Evolutionary conservation across 2,329 filamentous ascomycete species (phyloP).

Genomic region (Hypoxylon sp.): DNA sequence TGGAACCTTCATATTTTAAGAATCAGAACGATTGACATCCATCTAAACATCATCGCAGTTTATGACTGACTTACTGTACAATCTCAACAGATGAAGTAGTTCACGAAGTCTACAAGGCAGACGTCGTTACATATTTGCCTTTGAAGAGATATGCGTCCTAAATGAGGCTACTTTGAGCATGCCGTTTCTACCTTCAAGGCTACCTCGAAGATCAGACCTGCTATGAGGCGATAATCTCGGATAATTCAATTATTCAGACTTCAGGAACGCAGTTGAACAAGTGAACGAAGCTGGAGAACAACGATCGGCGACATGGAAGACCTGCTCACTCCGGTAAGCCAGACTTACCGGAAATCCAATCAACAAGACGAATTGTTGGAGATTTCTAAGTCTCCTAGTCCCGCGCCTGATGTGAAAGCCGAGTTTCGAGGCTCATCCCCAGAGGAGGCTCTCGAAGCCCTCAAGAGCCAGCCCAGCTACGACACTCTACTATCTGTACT

Average conservation of each 20-base stretch:
- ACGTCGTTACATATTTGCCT: background rate
- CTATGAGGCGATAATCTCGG: background rate
- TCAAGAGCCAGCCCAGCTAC: slow-evolving; percentile 73
- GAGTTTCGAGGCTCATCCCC: slow-evolving; percentile 50
- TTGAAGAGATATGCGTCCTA: background rate
- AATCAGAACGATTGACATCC: background rate
- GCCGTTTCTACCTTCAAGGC: background rate
- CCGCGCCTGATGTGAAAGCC: slow-evolving; percentile 21
- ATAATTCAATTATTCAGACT: slow-evolving; percentile 14
- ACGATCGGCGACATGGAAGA: slow-evolving; percentile 62
- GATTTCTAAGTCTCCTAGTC: slow-evolving; percentile 50
- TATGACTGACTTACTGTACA: background rate
- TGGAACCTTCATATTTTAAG: too few relatives aligned
- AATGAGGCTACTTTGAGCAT: background rate
- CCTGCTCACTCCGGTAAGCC: slow-evolving; percentile 67
- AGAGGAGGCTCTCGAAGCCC: slow-evolving; percentile 68
- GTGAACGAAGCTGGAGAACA: slow-evolving; percentile 4
- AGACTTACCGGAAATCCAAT: slow-evolving; percentile 59
- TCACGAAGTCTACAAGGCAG: background rate
- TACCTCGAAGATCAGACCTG: background rate
- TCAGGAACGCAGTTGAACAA: slow-evolving; percentile 9
- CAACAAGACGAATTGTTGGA: slow-evolving; percentile 56
- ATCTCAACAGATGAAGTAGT: background rate
- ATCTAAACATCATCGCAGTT: background rate
- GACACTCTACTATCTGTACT: slow-evolving; percentile 66